Conservation (phyloP, 495 filamentous ascomycete genomes). For the Tuber microsphaerosporum region DNA sequence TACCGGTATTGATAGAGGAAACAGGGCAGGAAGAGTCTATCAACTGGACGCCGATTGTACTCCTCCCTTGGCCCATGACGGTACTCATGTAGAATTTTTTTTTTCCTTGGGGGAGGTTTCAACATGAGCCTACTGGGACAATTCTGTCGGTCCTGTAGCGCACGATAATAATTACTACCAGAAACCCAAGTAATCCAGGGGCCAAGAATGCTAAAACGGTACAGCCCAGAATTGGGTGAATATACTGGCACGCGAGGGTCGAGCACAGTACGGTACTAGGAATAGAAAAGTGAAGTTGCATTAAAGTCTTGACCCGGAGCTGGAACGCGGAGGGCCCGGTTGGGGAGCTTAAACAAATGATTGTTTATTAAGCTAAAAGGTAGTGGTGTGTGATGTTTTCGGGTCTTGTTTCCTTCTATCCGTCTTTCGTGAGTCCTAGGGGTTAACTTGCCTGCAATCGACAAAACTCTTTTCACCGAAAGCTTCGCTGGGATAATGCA, state of each 20-base stretch:
- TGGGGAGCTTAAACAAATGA: background rate
- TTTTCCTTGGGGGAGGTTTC: background rate
- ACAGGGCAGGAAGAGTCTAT: background rate
- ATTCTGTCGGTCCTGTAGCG: background rate
- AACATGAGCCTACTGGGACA: background rate
- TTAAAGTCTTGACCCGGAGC: background rate
- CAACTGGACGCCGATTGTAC: background rate
- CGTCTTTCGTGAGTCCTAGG: background rate
- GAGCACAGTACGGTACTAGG: background rate
- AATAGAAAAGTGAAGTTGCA: background rate
- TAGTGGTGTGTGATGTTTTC: background rate
- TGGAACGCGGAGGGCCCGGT: background rate
- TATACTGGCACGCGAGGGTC: background rate
- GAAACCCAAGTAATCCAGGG: background rate
- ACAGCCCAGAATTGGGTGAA: background rate
- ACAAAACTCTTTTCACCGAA: background rate
- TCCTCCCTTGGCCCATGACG: background rate
- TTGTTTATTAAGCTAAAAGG: background rate
- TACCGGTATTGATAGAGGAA: background rate
- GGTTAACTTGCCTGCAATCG: background rate
- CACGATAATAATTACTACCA: background rate
- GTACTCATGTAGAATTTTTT: background rate
- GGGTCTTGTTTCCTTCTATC: background rate
- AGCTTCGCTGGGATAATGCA: no score
- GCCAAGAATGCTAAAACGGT: background rate